Base-by-base conservation (phyloP, 1,139 yeast genomes). In the Debaryomyces subglobosus region DNA sequence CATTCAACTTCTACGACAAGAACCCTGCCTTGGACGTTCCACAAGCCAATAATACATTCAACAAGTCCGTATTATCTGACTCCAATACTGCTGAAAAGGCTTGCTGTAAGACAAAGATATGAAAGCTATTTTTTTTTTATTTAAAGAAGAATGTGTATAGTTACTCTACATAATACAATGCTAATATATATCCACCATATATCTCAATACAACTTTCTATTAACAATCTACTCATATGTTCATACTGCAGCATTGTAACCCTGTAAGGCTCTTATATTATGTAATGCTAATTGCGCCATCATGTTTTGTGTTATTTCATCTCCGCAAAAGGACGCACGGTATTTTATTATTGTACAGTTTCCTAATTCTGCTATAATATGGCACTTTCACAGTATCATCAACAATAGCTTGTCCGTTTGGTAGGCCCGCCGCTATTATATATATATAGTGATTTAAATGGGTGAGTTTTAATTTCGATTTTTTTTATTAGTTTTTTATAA, bases 1-100 rank as follows among this genome's bases (percentile, higher is more conserved):
- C 96, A 46, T 72, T 79, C 61, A 89, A 89, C 53, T 89, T 89
- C 82, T 89, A 88, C 67, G 84, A 84, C 58, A 83, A 73, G 65
- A 89, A 89, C 68, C 96, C 96, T 24, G 92, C 92, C 36, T 75
- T 89, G 65, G 95, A 88, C 62, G 75, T 89, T 45, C 96, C 96
- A 44, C 85, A 85, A 63, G 82, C 95, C 15, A 79, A 70, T 61
- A 87, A 89, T 67, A 60, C 67, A 32, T 85, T 88, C 72, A 89
- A 89, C 78, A 82, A 88, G 69, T 85, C 92, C n/a, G 74, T 72
- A 33, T 68, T 71, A 56, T 65, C 62, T 47, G 59, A 62, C 32
- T 62, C 58, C 41, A 53, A 61, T 25, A 61, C 61, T 32, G 57
- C 62, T 30, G 65, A 60, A 41, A 49, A 60, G 38, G 62, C 74